Evolutionary conservation across 345 rosid genomes (phyloP).

Genomic region (Pelargonium nanum): DNA sequence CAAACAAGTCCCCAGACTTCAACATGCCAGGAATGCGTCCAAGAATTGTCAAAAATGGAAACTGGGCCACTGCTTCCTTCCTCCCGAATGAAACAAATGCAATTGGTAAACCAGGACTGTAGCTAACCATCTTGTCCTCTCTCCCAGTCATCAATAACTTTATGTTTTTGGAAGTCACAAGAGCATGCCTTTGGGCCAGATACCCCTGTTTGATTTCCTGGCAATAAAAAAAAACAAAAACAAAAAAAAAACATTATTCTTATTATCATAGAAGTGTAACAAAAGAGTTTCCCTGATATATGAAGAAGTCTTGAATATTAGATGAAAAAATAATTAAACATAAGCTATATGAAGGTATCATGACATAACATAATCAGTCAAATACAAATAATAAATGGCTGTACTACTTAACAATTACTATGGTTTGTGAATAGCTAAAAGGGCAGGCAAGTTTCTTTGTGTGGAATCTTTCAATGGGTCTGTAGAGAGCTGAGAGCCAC

Average conservation of each 20-base stretch:
- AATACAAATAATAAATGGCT: background rate
- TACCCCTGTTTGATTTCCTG: constrained; percentile 43
- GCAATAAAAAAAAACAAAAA: background rate
- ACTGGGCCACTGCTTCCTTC: constrained; percentile 33
- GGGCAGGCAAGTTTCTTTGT: background rate
- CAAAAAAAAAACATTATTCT: too few relatives aligned
- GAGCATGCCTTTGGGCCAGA: constrained; percentile 31
- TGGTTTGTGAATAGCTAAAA: too few relatives aligned
- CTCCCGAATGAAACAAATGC: constrained; percentile 36
- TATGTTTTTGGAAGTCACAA: constrained; percentile 23
- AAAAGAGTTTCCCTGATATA: background rate
- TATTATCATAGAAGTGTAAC: background rate
- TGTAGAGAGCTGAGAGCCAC: background rate
- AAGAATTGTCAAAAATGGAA: constrained; percentile 19
- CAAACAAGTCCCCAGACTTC: constrained; percentile 33
- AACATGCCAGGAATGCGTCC: constrained; percentile 29
- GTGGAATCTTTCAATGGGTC: background rate
- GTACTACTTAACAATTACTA: background rate
- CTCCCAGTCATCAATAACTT: constrained; percentile 29
- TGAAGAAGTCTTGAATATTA: background rate
- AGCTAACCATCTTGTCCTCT: constrained; percentile 16
- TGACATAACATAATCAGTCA: background rate
- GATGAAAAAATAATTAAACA: background rate
- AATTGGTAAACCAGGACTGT: constrained; percentile 18
- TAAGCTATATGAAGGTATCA: background rate